phyloP scores from a whole-genome alignment of 495 filamentous ascomycete species.

The Tirmania nivea region DNA sequence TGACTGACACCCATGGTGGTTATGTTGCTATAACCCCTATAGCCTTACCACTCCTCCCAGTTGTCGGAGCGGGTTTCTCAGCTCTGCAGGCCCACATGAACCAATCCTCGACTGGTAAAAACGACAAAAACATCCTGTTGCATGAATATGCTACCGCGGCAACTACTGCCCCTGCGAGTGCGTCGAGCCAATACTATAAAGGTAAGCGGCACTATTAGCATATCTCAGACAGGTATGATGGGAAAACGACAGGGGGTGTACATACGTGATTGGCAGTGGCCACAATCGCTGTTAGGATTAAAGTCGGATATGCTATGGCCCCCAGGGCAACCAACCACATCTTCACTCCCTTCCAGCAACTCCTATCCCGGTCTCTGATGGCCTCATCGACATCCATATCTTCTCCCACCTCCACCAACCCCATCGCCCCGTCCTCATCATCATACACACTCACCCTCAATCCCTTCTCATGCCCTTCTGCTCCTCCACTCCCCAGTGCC shows the following conservation, averaged over 20 bases:
- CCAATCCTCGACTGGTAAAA: conserved; percentile 41
- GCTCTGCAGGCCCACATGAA: conserved; percentile 40
- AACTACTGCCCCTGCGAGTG: conserved; percentile 39
- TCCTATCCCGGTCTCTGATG: no score
- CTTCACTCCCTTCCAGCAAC: no score
- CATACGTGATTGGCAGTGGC: conserved; percentile 51
- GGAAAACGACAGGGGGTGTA: background rate
- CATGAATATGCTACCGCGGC: conserved; percentile 35
- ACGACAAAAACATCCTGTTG: conserved; percentile 37
- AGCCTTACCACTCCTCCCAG: background rate
- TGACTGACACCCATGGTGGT: no score
- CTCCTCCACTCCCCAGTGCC: no score
- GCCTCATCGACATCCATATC: no score
- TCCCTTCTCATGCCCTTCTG: no score
- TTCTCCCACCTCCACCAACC: no score
- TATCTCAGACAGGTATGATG: background rate
- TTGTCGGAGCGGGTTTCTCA: conserved; percentile 30
- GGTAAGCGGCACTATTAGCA: background rate
- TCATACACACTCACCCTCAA: no score
- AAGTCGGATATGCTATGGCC: conserved; percentile 29
- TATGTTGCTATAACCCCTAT: no score
- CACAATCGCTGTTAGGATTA: conserved; percentile 45
- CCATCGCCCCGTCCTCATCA: no score
- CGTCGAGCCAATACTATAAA: conserved; percentile 36
- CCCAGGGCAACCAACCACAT: no score